phyloP scores from a whole-genome alignment of 179 eudicot genomes.

The Silene vulgaris region DNA sequence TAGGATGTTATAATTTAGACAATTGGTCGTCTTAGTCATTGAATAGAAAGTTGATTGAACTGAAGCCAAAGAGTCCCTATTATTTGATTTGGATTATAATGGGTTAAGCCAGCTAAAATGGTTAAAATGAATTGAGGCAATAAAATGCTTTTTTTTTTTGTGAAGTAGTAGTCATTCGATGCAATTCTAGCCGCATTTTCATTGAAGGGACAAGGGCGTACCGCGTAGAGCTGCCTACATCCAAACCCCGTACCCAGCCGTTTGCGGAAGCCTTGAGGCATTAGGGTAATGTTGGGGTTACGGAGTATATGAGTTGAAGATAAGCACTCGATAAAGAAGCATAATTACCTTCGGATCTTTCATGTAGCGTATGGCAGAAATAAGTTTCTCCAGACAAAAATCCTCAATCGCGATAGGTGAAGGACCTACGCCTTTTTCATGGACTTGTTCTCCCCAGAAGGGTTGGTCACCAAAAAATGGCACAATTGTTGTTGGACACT shows the following conservation, averaged over 20 bases:
- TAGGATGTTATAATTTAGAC: background rate
- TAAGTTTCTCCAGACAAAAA: slow-evolving; percentile 57
- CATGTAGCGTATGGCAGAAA: slow-evolving; percentile 66
- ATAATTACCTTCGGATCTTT: slow-evolving; percentile 49
- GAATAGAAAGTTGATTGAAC: background rate
- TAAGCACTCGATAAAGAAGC: background rate
- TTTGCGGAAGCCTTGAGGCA: no score
- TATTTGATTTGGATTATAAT: no score
- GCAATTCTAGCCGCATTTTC: no score
- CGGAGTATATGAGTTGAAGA: background rate
- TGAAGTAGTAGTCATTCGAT: no score
- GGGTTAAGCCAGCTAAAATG: no score
- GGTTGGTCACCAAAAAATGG: slow-evolving; percentile 94
- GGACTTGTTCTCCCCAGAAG: slow-evolving; percentile 81
- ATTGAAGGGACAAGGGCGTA: no score
- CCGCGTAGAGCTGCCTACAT: no score
- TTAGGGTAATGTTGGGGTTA: no score
- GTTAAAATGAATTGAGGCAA: no score
- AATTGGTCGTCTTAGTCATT: slow-evolving; percentile 3
- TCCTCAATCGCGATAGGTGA: slow-evolving; percentile 68
- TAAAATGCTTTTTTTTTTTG: no score
- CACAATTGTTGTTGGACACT: slow-evolving; percentile 86
- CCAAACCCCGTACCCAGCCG: no score
- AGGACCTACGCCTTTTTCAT: slow-evolving; percentile 77
- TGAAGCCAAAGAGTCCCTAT: no score